Evolutionary conservation across 2,329 filamentous ascomycete genomes (phyloP), one percentile per base, ranked within the genome.

Genomic region (Pseudogymnoascus sp.): DNA sequence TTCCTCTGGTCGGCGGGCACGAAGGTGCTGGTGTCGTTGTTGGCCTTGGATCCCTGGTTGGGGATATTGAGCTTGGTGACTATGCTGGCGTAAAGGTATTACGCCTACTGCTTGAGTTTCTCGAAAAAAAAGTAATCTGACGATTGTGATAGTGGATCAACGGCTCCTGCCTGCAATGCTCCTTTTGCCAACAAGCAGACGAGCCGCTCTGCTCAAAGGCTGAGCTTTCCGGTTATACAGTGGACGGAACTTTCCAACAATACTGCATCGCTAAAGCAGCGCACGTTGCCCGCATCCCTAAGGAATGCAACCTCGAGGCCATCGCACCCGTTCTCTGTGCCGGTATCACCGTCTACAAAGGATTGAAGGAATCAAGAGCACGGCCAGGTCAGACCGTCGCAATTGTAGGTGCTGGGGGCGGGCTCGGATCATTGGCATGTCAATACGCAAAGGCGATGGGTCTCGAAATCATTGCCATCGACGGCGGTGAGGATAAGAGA

Each of bases 381-480:
- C 80, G 82, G 63, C 86, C 91, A 2, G 91, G 91, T 35, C 87
- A 96, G 76, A 87, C 81, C 40, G 85, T 96, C 28, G 92, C 90
- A 68, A 88, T 96, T 67, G 90, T 96, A 66, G 92, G 92, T 73
- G 91, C 91, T 33, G 91, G 91, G 68, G 91, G 91, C 75, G 90
- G 91, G 71, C 83, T 96, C 63, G 91, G 91, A 37, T 87, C 83
- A 63, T 79, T 96, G 68, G 91, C 91, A 26, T 81, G 89, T 69
- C 93, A 96, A 78, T 96, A 96, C 77, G 91, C 90, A 62, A 90
- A 88, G 76, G 93, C 92, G 43, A 96, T 97, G 92, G 91, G 92
- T 65, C 79, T 96, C 61, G 82, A 87, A 67, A 80, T 86, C 68
- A 87, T 96, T 71, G 91, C 88, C 70, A 92, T 96, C 69, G 93